A percentile compares a stretch with the other conserved stretches of the same genome.
Conservation (phyloP, 2,329 filamentous ascomycete genomes). For the Coleophoma crateriformis region DNA sequence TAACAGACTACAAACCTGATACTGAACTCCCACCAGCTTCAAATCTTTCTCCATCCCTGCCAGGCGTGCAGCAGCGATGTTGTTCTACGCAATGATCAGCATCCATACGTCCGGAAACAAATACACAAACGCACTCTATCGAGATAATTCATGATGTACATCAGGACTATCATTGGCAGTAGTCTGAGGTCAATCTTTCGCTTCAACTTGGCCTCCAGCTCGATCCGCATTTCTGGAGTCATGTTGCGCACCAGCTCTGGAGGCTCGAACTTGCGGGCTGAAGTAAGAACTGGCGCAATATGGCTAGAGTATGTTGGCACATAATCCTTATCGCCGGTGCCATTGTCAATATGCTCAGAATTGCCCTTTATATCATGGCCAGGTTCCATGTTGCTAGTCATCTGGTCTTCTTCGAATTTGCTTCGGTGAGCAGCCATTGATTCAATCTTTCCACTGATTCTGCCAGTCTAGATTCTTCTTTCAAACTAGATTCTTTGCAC, state of each 20-base stretch:
- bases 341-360: conserved; percentile 11
- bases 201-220: conserved; percentile 50
- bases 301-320: neutral
- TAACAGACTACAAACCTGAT: neutral
- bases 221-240: conserved; percentile 41
- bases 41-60: conserved; percentile 41
- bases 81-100: conserved; percentile 31
- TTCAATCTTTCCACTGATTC: too few relatives aligned
- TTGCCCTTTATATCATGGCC: conserved; percentile 12
- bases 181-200: conserved; percentile 61
- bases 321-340: conserved; percentile 1
- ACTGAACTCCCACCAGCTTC: conserved; percentile 31
- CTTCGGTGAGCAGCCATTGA: conserved; percentile 6
- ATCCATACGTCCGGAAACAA: conserved; percentile 16
- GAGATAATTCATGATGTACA: conserved; percentile 67
- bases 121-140: conserved; percentile 31
- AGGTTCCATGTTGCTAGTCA: conserved; percentile 11
- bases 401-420: conserved; percentile 9
- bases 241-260: conserved; percentile 34
- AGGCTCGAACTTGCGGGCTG: conserved; percentile 10
- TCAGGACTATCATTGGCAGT: conserved; percentile 62
- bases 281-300: neutral
- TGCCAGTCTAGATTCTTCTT: neutral
- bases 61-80: conserved; percentile 49
- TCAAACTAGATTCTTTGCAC: neutral